phyloP scores from a whole-genome alignment of 2,329 filamentous ascomycete genomes.

The Fusarium aywerte region DNA sequence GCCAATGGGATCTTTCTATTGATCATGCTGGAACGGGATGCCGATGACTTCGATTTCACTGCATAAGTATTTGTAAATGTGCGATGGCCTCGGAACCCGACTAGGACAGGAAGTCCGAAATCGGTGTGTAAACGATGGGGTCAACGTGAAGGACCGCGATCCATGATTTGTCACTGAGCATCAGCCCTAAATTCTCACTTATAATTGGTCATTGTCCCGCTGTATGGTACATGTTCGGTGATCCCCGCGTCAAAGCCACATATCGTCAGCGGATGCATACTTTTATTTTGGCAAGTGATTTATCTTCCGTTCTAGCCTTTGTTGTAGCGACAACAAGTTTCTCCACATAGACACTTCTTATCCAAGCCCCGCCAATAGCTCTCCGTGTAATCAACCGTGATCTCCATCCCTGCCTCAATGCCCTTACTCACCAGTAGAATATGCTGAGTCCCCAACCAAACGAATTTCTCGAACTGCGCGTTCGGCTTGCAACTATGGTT shows the following conservation, averaged over 20 bases:
- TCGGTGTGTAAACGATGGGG: not conserved
- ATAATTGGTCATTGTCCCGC: not conserved
- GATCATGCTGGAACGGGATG: not conserved
- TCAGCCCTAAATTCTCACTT: not conserved
- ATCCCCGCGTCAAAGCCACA: not conserved
- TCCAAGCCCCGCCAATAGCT: not conserved
- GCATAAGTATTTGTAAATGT: not conserved
- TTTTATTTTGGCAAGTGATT: not conserved
- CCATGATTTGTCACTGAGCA: not conserved
- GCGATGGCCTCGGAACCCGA: not conserved
- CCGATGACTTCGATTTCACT: no score
- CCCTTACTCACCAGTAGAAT: slow-evolving; percentile 1
- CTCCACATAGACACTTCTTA: not conserved
- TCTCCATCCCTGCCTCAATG: not conserved
- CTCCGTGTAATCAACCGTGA: not conserved
- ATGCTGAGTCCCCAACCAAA: not conserved
- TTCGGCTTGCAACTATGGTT: slow-evolving; percentile 3
- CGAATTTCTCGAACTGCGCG: not conserved
- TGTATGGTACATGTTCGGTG: not conserved
- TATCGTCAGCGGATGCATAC: not conserved
- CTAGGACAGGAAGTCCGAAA: not conserved
- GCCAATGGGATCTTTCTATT: not conserved
- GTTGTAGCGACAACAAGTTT: slow-evolving; percentile 5
- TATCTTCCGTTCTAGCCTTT: not conserved
- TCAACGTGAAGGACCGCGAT: no score